Percentiles rank a stretch among this genome's conserved stretches.
Evolutionary conservation across 305 asterid species (phyloP).

Genomic region (Fraxinus greggii): DNA sequence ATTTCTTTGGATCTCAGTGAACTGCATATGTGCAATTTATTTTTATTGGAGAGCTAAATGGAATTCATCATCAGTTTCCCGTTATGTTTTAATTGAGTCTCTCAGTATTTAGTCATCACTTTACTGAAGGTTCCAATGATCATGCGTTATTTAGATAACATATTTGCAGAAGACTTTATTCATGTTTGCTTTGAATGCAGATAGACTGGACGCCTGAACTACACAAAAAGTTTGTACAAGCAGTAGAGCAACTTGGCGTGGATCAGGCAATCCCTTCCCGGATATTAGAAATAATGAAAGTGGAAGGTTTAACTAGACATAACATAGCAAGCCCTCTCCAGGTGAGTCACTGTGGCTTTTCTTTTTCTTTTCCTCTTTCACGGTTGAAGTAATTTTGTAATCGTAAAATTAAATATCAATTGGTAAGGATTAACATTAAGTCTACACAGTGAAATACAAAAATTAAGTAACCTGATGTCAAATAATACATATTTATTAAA

Average conservation of each 20-base stretch:
- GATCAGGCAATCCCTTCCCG: constrained; percentile 59
- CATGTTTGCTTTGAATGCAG: constrained; percentile 23
- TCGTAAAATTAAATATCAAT: not conserved
- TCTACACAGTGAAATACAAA: not conserved
- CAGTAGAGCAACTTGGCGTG: constrained; percentile 50
- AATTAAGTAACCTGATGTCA: not conserved
- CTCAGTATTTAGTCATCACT: not conserved
- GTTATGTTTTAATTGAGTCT: not conserved
- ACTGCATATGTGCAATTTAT: not conserved
- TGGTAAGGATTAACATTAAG: not conserved
- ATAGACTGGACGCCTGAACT: constrained; percentile 54
- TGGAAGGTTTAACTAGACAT: constrained; percentile 51
- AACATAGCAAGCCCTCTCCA: constrained; percentile 57
- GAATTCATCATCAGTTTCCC: not conserved
- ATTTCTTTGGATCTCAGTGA: not conserved
- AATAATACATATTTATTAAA: not conserved
- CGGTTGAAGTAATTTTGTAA: not conserved
- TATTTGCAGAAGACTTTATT: not conserved
- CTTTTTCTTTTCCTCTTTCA: not conserved
- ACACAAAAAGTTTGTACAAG: constrained; percentile 51
- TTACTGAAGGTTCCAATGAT: not conserved
- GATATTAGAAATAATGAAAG: constrained; percentile 50
- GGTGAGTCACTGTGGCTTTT: constrained; percentile 28
- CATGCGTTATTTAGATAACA: not conserved
- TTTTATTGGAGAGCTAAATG: not conserved